Percentiles rank a stretch among this genome's conserved stretches.
These are phyloP conservation scores for Camelina sativa DNA, from an alignment of 345 rosid species.

Conservation along the genomic window DNA sequence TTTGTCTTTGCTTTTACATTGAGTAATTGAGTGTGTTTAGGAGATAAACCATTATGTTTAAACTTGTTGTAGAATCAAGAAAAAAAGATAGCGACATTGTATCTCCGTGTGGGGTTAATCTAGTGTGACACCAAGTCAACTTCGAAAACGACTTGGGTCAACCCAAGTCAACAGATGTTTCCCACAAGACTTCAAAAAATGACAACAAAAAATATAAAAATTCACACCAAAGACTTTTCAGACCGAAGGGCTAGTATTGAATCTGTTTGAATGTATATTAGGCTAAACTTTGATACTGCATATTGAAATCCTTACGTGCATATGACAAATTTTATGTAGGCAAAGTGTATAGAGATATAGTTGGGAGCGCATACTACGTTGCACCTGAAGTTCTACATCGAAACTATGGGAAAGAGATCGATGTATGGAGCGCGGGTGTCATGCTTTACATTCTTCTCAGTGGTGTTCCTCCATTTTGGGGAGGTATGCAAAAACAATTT, in stretches of 20 bases:
- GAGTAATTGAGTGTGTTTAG: slow-evolving; percentile 29
- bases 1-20: slow-evolving; percentile 9
- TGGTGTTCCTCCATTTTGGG: slow-evolving; percentile 96
- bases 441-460: slow-evolving; percentile 92
- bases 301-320: neutral
- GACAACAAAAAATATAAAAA: neutral
- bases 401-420: slow-evolving; percentile 86
- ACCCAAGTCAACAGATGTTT: slow-evolving; percentile 38
- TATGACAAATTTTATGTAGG: slow-evolving; percentile 48
- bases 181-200: neutral
- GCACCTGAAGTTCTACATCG: slow-evolving; percentile 86
- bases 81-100: slow-evolving; percentile 23
- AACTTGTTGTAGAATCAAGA: slow-evolving; percentile 16
- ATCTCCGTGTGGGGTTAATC: slow-evolving; percentile 35
- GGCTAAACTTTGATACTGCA: neutral
- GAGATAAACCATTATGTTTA: slow-evolving; percentile 22
- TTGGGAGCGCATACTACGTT: slow-evolving; percentile 89
- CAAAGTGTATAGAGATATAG: slow-evolving; percentile 62
- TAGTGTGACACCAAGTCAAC: slow-evolving; percentile 36
- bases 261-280: neutral
- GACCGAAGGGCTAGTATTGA: neutral
- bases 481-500: slow-evolving; percentile 51
- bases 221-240: slow-evolving; percentile 17
- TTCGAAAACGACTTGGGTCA: slow-evolving; percentile 39
- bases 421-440: slow-evolving; percentile 95